Evolutionary conservation across 192 early-diverging fungal genomes (phyloP).

Genomic region (Gonapodya prolifera): DNA sequence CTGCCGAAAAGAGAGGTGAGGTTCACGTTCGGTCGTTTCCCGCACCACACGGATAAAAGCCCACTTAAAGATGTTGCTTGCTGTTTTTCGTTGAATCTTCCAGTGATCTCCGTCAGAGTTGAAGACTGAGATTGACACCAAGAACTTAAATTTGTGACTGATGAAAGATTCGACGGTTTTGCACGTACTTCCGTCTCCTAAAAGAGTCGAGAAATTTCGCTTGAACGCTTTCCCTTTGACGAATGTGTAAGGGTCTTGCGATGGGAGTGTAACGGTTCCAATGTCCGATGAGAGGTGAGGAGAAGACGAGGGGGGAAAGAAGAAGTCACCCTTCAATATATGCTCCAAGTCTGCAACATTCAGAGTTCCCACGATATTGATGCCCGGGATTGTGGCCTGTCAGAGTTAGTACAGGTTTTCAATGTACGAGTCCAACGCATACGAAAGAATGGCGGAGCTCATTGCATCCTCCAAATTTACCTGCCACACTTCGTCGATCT

Average conservation of each 20-base stretch:
- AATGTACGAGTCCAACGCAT: too few relatives aligned
- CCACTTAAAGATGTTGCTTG: slow-evolving; percentile 2
- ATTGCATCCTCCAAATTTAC: too few relatives aligned
- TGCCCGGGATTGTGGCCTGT: not conserved
- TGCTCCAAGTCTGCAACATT: not conserved
- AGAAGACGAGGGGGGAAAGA: too few relatives aligned
- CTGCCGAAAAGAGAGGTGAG: slow-evolving; percentile 11
- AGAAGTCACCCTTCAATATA: not conserved
- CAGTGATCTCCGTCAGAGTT: not conserved
- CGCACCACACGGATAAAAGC: not conserved
- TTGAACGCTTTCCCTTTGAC: not conserved
- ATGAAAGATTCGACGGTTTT: not conserved
- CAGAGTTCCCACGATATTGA: not conserved
- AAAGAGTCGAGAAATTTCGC: not conserved
- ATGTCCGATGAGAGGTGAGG: too few relatives aligned
- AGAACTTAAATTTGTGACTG: not conserved
- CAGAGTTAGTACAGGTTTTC: not conserved
- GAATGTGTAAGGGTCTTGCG: not conserved
- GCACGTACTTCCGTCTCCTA: not conserved
- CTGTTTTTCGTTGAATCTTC: not conserved
- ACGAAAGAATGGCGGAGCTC: too few relatives aligned
- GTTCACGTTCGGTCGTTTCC: too few relatives aligned
- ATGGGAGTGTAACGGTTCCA: too few relatives aligned
- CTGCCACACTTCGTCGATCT: not conserved
- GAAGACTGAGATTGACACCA: not conserved